Evolutionary conservation across 129 eudicot genomes (phyloP), one percentile per base, ranked within the genome.

Genomic region (Heracleum sosnowskyi): DNA sequence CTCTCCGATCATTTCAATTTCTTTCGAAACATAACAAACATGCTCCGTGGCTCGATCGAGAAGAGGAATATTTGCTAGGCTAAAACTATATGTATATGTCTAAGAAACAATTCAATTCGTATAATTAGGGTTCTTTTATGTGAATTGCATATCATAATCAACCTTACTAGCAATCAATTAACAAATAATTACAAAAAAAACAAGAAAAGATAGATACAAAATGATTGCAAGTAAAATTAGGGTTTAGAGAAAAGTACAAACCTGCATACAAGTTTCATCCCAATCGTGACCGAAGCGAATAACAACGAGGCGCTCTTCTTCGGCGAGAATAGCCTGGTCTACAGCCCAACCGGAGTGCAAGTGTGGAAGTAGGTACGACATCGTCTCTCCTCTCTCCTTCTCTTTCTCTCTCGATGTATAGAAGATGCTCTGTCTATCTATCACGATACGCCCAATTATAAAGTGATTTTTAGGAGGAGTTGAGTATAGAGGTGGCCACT

Each of bases 261-360:
- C 98, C 97, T 91, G 98, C 97, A 93, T 91, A 81, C 97, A 93
- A 76, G 98, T 93, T 81, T 93, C 98, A 86, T 93, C 98, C 98
- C 98, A 93, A 81, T 93, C 98, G 82, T 93, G 98, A 53, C 98
- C 97, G 85, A 92, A 92, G 3, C 97, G 97, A 77, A 92, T 92
- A 79, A 92, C 86, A 79, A 92, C 96, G 83, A 92, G 97, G 82
- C 97, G 97, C 71, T 93, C 98, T 83, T 93, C 98, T 69, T 93
- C 98, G 81, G 98, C 97, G 75, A 93, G 98, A 82, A 93, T 93
- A 18, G 98, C 95, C 70, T 93, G 98, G 80, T 93, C 98, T 62
- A 91, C 98, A n/a, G 98, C 98, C 98, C 98, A 93, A 8, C 98
- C 98, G 22, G 98, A 93, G 91, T 93, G 98, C 78, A 93, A 84